Conservation (phyloP, 1,139 yeast species). For the Scheffersomyces titani region DNA sequence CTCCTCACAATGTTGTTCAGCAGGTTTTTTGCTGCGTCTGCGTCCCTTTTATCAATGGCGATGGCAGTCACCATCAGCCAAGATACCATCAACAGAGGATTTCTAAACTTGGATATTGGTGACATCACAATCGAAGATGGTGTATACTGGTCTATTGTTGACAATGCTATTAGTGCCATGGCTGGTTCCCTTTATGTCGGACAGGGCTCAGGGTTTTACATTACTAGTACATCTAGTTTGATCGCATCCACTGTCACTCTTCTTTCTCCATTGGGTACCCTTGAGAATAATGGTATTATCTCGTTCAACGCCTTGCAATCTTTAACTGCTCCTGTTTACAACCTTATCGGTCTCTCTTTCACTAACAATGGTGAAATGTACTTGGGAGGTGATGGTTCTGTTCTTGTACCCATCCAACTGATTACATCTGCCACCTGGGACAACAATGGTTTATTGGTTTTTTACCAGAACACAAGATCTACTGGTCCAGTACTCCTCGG, state of each 20-base stretch:
- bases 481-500: constrained; percentile 24
- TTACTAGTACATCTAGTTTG: constrained; percentile 7
- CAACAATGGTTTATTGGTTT: constrained; percentile 28
- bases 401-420: constrained; percentile 19
- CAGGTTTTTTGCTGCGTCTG: no score
- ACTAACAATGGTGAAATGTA: constrained; percentile 30
- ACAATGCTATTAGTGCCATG: constrained; percentile 10
- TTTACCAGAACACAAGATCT: constrained; percentile 21
- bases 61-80: no score
- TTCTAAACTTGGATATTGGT: constrained; percentile 15
- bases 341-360: constrained; percentile 20
- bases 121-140: constrained; percentile 11
- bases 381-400: constrained; percentile 24
- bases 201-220: constrained; percentile 18
- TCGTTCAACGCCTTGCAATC: neutral
- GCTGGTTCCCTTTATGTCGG: constrained; percentile 11
- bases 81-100: constrained; percentile 18
- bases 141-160: constrained; percentile 13
- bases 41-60: no score
- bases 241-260: constrained; percentile 11
- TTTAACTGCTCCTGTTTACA: constrained; percentile 17
- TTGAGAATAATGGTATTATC: neutral
- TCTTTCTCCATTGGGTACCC: no score
- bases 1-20: no score
- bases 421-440: constrained; percentile 23